Conservation (phyloP, 805 yeast species). For the Suhomyces prunicola region DNA sequence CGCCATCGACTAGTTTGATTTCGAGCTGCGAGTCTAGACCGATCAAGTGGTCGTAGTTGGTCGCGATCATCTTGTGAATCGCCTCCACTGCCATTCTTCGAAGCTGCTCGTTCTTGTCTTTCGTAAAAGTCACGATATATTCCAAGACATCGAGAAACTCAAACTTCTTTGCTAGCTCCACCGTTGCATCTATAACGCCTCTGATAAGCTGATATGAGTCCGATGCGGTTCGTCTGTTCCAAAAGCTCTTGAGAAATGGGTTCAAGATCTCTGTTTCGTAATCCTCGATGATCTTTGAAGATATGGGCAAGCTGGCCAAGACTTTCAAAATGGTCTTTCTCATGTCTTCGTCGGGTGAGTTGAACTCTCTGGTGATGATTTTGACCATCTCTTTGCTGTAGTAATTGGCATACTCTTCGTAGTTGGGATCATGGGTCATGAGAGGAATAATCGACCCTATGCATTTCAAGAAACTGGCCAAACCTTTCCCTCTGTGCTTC, state of each 20-base stretch:
- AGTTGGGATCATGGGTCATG: conserved; percentile 56
- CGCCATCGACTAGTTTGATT: conserved; percentile 71
- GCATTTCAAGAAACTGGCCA: conserved; percentile 74
- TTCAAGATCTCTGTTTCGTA: conserved; percentile 53
- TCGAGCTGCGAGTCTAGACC: conserved; percentile 65
- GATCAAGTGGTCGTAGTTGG: conserved; percentile 27
- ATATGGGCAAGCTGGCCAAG: conserved; percentile 60
- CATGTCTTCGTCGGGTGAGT: conserved; percentile 87
- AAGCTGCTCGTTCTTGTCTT: conserved; percentile 80
- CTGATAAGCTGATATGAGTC: conserved; percentile 52
- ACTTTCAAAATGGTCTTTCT: conserved; percentile 66
- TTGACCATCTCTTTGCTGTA: conserved; percentile 73
- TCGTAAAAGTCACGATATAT: conserved; percentile 53
- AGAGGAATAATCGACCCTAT: conserved; percentile 79
- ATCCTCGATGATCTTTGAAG: conserved; percentile 52
- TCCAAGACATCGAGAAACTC: conserved; percentile 64
- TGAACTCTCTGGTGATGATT: conserved; percentile 67
- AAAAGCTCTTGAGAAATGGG: conserved; percentile 66
- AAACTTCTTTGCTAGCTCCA: conserved; percentile 59
- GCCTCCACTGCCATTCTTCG: conserved; percentile 78
- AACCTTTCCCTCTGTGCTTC: conserved; percentile 69
- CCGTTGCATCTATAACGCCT: conserved; percentile 70
- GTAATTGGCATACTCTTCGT: conserved; percentile 70
- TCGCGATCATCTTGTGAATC: conserved; percentile 51
- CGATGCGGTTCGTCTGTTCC: conserved; percentile 80